Evolutionary conservation across 441 rosid species (phyloP).

Genomic region (Mallotus japonicus): DNA sequence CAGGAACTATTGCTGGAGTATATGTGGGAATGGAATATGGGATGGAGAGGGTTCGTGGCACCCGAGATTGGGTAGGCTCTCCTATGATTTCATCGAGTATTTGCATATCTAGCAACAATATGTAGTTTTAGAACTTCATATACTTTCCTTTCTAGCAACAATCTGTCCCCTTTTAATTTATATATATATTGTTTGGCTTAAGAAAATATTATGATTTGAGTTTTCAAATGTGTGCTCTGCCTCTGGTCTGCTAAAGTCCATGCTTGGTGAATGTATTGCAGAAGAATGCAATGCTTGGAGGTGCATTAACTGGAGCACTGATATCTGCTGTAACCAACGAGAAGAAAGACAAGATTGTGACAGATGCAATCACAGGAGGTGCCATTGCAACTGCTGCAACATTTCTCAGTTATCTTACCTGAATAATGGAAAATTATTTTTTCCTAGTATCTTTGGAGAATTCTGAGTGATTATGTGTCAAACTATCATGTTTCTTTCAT

Average conservation of each 20-base stretch:
- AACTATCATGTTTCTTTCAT: background rate
- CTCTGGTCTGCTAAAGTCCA: background rate
- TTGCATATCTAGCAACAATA: background rate
- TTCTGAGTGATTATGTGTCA: background rate
- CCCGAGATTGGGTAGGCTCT: slow-evolving; percentile 61
- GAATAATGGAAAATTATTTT: slow-evolving; percentile 4
- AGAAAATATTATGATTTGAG: background rate
- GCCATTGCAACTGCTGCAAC: slow-evolving; percentile 72
- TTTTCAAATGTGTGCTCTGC: background rate
- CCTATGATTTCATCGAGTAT: background rate
- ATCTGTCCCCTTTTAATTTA: background rate
- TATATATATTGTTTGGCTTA: background rate
- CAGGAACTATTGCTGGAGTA: slow-evolving; percentile 63
- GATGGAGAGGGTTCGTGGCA: slow-evolving; percentile 62
- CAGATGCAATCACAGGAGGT: slow-evolving; percentile 65
- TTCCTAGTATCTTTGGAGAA: background rate
- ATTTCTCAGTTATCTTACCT: slow-evolving; percentile 52
- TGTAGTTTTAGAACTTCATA: background rate
- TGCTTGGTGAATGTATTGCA: slow-evolving; percentile 25
- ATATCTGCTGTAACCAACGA: slow-evolving; percentile 50
- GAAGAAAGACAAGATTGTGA: slow-evolving; percentile 46
- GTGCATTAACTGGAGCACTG: slow-evolving; percentile 65
- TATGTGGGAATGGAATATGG: slow-evolving; percentile 72
- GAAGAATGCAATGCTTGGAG: slow-evolving; percentile 82
- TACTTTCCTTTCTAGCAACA: background rate